Conservation (phyloP, 345 rosid genomes). For the Brassica napus region Da-Ae NC_063436.1:4371501-4372000, state of each 20-base stretch:
- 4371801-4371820: too few relatives aligned
- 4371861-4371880: too few relatives aligned
- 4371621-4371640: not conserved
- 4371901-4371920: too few relatives aligned
- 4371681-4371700: not conserved
- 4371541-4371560: not conserved
- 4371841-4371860: too few relatives aligned
- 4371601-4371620: not conserved
- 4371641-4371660: not conserved
- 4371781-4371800: not conserved
- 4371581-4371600: not conserved
- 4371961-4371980: too few relatives aligned
- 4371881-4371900: too few relatives aligned
- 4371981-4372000: too few relatives aligned
- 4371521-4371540: too few relatives aligned
- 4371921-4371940: too few relatives aligned
- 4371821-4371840: too few relatives aligned
- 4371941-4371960: too few relatives aligned
- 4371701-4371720: slow-evolving; percentile 7
- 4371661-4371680: not conserved
- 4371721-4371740: slow-evolving; percentile 5
- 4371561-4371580: not conserved
- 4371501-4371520: too few relatives aligned
- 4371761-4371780: not conserved
- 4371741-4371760: not conserved